Evolutionary conservation across 768 basidiomycete genomes (phyloP), one percentile per base, ranked within the genome.

Genomic region (Lyophyllum shimeji): DNA sequence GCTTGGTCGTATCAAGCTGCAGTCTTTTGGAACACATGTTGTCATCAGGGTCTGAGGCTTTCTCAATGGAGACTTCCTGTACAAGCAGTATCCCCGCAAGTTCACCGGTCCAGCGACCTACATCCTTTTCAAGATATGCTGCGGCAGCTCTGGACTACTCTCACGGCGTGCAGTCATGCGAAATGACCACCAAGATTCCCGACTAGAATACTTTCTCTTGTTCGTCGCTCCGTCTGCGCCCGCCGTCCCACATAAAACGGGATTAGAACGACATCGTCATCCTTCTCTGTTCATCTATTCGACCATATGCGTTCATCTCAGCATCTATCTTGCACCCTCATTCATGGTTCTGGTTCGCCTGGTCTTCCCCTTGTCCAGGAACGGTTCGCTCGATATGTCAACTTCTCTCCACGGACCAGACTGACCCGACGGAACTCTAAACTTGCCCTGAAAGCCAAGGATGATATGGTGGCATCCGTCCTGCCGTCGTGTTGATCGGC

Each of bases 321-420:
- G 43, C 43, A 49, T 53, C 43, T 37, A 48, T 37, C 34, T 37
- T 13, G 18, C 13, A 20, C 48, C 52, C 42, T 40, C 34, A 23
- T 31, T 46, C 60, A 50, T 33, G 31, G 37, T 47, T 60, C 48
- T 29, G 53, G 48, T 44, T 21, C 23, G 6, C 48, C 52, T 37
- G 34, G 15, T 13, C 49, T 57, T 15, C 53, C 60, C 47, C 55
- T 55, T 48, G 46, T 34, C 46, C 46, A 53, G 40, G 45, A 45
- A 46, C 20, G 21, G 17, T 43, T 55, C 12, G 18, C 57, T 51
- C 48, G 44, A 61, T 58, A 52, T 58, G 52, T 21, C 50, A 50
- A 58, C 13, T 24, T 48, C 25, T 56, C 53, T 50, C 57, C 57
- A 58, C 46, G 50, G 31, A 42, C 24, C 13, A 33, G 45, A 57